phyloP scores from a whole-genome alignment of 139 green algal genomes.

The Volvox africanus region DNA sequence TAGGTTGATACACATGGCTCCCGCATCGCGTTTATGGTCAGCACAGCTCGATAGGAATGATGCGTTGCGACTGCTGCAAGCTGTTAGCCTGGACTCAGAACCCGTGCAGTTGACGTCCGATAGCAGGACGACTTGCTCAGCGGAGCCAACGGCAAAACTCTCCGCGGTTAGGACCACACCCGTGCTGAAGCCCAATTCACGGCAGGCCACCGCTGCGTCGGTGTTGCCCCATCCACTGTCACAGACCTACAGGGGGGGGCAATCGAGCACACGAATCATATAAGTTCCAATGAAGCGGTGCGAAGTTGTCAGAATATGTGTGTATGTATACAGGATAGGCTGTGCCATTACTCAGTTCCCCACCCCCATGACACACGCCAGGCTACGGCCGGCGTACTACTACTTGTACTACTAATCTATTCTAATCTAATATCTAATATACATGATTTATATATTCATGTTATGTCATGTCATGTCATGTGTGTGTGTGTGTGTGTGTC shows the following conservation, averaged over 20 bases:
- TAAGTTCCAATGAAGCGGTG: not conserved
- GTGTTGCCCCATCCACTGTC: conserved; percentile 14
- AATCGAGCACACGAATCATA: not conserved
- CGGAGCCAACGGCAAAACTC: not conserved
- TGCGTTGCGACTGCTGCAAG: not conserved
- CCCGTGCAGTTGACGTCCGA: not conserved
- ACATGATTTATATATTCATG: too few relatives aligned
- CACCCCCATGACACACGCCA: too few relatives aligned
- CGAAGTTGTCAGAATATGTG: not conserved
- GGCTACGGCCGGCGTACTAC: too few relatives aligned
- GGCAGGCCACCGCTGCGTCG: conserved; percentile 10
- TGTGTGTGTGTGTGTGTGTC: not conserved
- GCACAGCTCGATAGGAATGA: not conserved
- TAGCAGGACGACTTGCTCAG: not conserved
- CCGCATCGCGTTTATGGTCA: not conserved
- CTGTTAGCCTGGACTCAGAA: not conserved
- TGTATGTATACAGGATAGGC: too few relatives aligned
- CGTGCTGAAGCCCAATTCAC: not conserved
- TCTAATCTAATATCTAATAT: too few relatives aligned
- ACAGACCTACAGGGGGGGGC: not conserved
- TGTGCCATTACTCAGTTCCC: too few relatives aligned
- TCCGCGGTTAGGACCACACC: not conserved
- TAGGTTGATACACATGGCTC: not conserved
- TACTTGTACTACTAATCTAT: too few relatives aligned
- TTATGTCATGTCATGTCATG: too few relatives aligned